Conservation (phyloP, 75 land plant genomes). For the Larix kaempferi region DNA sequence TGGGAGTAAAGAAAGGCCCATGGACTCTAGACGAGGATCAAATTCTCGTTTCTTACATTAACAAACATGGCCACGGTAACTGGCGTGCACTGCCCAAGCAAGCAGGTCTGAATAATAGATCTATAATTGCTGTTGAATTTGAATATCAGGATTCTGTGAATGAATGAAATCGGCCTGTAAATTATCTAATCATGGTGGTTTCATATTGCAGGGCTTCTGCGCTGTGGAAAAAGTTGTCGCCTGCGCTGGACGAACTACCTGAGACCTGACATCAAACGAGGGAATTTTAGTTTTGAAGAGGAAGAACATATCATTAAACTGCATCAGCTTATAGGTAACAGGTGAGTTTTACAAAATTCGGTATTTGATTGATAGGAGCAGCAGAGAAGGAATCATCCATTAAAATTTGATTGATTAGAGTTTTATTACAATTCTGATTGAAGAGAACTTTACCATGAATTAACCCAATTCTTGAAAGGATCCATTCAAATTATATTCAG, state of each 20-base stretch:
- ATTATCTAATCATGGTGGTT: neutral
- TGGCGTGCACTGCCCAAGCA: conserved; percentile 25
- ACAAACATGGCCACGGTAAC: conserved; percentile 27
- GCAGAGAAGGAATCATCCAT: no score
- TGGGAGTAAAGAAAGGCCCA: conserved; percentile 27
- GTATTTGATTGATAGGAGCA: no score
- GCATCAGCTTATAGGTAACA: conserved; percentile 10
- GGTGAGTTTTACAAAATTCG: conserved; percentile 8
- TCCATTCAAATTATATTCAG: no score
- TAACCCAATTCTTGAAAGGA: no score
- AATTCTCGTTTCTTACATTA: conserved; percentile 11
- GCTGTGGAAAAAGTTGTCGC: conserved; percentile 28
- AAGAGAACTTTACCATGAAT: no score
- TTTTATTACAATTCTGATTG: no score
- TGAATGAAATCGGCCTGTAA: no score
- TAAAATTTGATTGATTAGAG: no score
- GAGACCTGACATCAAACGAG: conserved; percentile 24
- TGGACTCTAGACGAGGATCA: conserved; percentile 31
- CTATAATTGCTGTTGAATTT: no score
- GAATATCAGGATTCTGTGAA: no score
- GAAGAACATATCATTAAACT: conserved; percentile 8
- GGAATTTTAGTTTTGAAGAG: conserved; percentile 15
- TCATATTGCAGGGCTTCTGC: conserved; percentile 13
- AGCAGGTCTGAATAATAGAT: conserved; percentile 11
- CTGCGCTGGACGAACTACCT: conserved; percentile 24